These are phyloP conservation scores for Exophiala lecanii-corni DNA, from an alignment of 2,329 filamentous ascomycete genomes.

Conservation along the genomic window DNA sequence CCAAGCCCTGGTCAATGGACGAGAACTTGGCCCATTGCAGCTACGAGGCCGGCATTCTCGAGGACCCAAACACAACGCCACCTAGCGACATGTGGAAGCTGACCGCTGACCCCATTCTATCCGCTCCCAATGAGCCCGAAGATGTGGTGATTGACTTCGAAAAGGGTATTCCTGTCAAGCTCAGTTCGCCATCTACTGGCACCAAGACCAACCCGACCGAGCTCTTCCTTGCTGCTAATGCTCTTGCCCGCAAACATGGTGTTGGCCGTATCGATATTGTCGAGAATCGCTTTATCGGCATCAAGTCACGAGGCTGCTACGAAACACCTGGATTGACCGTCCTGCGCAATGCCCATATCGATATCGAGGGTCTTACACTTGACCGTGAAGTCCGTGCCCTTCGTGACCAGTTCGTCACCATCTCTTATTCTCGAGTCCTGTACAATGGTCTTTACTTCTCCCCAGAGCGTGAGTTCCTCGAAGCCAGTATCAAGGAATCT, in stretches of 20 bases:
- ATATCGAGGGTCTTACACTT: constrained; percentile 63
- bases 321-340: constrained; percentile 59
- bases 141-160: constrained; percentile 69
- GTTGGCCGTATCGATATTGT: constrained; percentile 78
- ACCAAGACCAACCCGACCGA: constrained; percentile 64
- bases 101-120: constrained; percentile 36
- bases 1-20: constrained; percentile 62
- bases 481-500: constrained; percentile 57
- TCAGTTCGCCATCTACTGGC: constrained; percentile 56
- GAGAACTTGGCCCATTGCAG: constrained; percentile 61
- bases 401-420: constrained; percentile 66
- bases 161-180: constrained; percentile 68
- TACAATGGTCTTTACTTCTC: constrained; percentile 66
- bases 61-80: constrained; percentile 56
- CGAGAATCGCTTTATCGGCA: constrained; percentile 73
- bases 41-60: constrained; percentile 70
- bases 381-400: constrained; percentile 65
- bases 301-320: constrained; percentile 79
- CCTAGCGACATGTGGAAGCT: constrained; percentile 78
- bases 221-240: constrained; percentile 58
- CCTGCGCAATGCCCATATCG: constrained; percentile 55
- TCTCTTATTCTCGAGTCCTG: constrained; percentile 55
- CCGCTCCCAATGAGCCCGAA: constrained; percentile 59
- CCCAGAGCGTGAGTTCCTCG: constrained; percentile 66
- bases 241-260: constrained; percentile 63